Percentiles rank a stretch among this genome's conserved stretches.
Evolutionary conservation across 2,329 filamentous ascomycete species (phyloP).

Genomic region (Elsinoe necatrix): DNA sequence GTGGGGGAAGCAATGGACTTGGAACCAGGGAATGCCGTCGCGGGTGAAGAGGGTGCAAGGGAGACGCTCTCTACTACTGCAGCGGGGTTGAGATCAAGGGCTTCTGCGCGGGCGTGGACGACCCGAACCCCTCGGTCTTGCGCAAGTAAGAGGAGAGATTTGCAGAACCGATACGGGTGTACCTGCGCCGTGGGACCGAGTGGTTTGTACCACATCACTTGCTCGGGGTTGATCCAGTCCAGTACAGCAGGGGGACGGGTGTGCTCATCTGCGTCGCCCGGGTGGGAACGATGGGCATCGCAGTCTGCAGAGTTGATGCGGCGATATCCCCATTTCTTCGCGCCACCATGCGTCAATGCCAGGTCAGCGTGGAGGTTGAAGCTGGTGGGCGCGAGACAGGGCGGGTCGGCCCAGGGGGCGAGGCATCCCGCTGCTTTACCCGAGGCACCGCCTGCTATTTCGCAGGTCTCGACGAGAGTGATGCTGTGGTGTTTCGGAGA

Average conservation of each 20-base stretch:
- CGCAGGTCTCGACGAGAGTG: constrained; percentile 8
- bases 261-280: not conserved
- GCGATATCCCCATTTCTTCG: constrained; percentile 14
- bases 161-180: constrained; percentile 13
- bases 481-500: not conserved
- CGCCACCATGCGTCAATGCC: constrained; percentile 11
- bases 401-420: constrained; percentile 15
- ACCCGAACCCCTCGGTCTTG: constrained; percentile 7
- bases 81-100: too few species aligned
- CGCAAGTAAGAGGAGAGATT: constrained; percentile 9
- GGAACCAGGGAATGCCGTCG: too few species aligned
- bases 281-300: not conserved
- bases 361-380: constrained; percentile 15
- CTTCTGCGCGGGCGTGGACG: not conserved
- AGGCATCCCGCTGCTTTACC: constrained; percentile 16
- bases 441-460: constrained; percentile 13
- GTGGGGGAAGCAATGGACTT: too few species aligned
- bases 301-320: constrained; percentile 6
- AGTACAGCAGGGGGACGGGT: not conserved
- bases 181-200: constrained; percentile 14
- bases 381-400: constrained; percentile 14
- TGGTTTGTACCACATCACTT: constrained; percentile 13
- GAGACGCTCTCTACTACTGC: too few species aligned
- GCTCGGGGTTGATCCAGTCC: constrained; percentile 13
- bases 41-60: too few species aligned